Evolutionary conservation across 169 alveolate species (phyloP), one percentile per base, ranked within the genome.

Genomic region (Eimeria necatrix): DNA sequence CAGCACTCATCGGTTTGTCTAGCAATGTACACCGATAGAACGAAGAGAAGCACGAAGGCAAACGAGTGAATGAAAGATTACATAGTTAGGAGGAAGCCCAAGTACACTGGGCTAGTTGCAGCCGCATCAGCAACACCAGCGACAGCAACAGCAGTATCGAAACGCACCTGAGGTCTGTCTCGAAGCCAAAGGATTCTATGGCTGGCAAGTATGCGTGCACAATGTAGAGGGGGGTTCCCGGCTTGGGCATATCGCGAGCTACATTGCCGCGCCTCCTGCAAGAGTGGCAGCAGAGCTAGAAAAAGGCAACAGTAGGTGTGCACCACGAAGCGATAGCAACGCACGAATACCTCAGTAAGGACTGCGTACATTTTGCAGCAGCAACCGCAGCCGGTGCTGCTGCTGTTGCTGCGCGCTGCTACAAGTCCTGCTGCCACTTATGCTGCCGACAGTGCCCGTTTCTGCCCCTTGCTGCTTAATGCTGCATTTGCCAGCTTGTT

Each of bases 131-230:
- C 46, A 18, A n/a, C 4, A 18, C 80, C 80, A 20, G 46, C 70
- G 6, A 59, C 24, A 61, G 24, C 51, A 16, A 4, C 41, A 51
- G 48, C n/a, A 22, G 18, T 7, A n/a, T 26, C 87, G 16, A 48
- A n/a, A 24, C 91, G 18, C 74, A 88, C 93, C 99, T 98, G 78
- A 99, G 97, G 96, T 99, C 99, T 22, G 99, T 99, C 96, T 99
- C 99, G 95, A 99, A 99, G 56, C 99, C 99, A 97, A 99, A 99
- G 46, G 99, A 98, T 95, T 99, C 99, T 48, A 99, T 98, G 18
- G 99, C 99, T 61, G 99, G 99, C 59, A 99, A 96, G 95, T 98
- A 98, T 68, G 99, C 99, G 90, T 97, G 99, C 53, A 99, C 98
- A 87, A 98, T 98, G 97, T 98, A 99, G 83, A 99, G 97, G 4